Base-by-base conservation (phyloP, 352 stramenopile species). In the Elongisporangium senticosum region DNA sequence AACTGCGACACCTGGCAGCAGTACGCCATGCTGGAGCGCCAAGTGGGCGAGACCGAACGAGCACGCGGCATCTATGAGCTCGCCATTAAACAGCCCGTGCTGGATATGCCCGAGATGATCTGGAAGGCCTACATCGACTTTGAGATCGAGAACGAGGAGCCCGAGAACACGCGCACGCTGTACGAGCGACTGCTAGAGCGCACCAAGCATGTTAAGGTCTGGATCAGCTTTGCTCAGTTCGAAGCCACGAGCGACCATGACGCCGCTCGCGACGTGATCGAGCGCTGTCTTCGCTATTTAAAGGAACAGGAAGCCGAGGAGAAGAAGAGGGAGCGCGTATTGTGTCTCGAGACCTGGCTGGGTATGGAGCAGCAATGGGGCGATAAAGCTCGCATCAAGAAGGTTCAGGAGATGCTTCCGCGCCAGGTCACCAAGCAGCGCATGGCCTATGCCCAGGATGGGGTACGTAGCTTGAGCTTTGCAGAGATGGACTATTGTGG, bases 91-190 rank as follows among this genome's bases (percentile, higher is more conserved):
- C 96, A 99, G 72, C 70, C 90, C 2, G 83, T 96, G 49, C 77
- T 99, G 19, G 97, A 99, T 68, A 99, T 98, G 93, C 97, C 97
- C 15, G 97, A 99, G 74, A 90, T 98, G 61, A 86, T 99, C 52
- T 99, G 97, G 97, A 99, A 99, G 68, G 84, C 88, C 50, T 99
- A 98, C 70, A 99, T 99, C 62, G 97, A 99, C 73, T 98, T 99
- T 75, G 97, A 99, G 82, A 98, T 98, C 23, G 72, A 91, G 55
- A 83, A 89, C 20, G 71, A 77, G 7, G 81, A 95, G 51, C 59
- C 67, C 2, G 87, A 96, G 22, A 89, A 95, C 56, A 98, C 91
- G 49, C 85, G 95, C 26, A 65, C 77, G 51, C 67, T 99, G 19
- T 99, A 98, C 69, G 87, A 99, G 71, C 83, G 97, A 5, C 72